These are phyloP conservation scores for Moricandia arvensis DNA, from an alignment of 345 rosid species.

Conservation along the genomic window DNA sequence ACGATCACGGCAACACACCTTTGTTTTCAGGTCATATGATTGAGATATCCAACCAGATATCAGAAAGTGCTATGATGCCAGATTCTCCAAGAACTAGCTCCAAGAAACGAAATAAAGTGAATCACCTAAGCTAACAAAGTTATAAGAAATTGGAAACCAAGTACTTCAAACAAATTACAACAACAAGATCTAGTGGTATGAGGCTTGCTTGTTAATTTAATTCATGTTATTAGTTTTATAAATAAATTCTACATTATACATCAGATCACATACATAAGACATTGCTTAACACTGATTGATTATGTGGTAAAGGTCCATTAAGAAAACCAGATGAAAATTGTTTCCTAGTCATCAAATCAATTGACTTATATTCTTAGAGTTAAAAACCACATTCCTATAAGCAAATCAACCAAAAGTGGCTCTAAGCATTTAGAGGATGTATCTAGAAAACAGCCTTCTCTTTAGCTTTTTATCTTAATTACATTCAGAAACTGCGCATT, in stretches of 20 bases:
- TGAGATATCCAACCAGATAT: neutral
- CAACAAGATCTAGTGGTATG: neutral
- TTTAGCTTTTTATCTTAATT: neutral
- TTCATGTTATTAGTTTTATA: too few relatives aligned
- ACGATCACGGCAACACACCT: neutral
- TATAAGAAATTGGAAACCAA: neutral
- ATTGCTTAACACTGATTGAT: neutral
- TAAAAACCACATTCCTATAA: too few relatives aligned
- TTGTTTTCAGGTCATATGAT: neutral
- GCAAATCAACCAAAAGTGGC: too few relatives aligned
- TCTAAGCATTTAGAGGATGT: neutral
- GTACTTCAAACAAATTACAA: neutral
- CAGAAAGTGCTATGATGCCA: neutral
- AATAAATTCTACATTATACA: neutral
- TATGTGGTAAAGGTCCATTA: neutral
- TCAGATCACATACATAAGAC: constrained; percentile 6
- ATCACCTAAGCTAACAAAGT: neutral
- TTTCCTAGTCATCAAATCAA: neutral
- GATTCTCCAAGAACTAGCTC: neutral
- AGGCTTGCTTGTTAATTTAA: constrained; percentile 24
- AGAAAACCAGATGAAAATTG: constrained; percentile 8
- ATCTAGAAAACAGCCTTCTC: constrained; percentile 1
- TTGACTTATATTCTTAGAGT: neutral
- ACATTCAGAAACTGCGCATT: neutral
- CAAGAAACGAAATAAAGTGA: neutral